These are phyloP conservation scores for Rhamnella rubrinervis DNA, from an alignment of 331 rosid species.

Conservation along the genomic window DNA sequence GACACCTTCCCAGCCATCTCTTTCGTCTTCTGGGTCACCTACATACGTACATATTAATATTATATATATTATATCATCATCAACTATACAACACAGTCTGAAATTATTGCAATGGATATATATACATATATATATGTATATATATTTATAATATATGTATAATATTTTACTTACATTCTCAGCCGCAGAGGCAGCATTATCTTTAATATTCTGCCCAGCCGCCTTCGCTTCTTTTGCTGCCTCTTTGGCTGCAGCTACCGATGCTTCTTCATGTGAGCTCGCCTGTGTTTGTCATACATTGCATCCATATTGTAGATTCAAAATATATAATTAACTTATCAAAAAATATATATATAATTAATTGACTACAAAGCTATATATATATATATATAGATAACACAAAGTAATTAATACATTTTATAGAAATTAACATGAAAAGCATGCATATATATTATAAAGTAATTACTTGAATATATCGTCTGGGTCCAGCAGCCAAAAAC, in stretches of 20 bases:
- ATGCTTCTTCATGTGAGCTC: conserved; percentile 38
- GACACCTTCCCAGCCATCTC: conserved; percentile 40
- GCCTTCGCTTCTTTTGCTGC: conserved; percentile 33
- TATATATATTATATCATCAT: neutral
- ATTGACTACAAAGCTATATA: too few species aligned
- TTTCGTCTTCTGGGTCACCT: conserved; percentile 47
- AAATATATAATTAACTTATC: neutral
- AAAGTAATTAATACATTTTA: too few species aligned
- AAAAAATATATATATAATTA: too few species aligned
- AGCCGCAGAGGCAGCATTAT: conserved; percentile 44
- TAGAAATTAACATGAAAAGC: too few species aligned
- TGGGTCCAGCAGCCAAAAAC: conserved; percentile 44
- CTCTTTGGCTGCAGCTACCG: conserved; percentile 21
- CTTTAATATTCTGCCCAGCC: conserved; percentile 39
- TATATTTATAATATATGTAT: too few species aligned
- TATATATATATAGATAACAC: too few species aligned
- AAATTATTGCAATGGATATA: too few species aligned
- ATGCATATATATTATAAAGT: too few species aligned
- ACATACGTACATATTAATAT: neutral
- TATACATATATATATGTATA: neutral
- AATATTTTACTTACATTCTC: conserved; percentile 25
- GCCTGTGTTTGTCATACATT: conserved; percentile 19
- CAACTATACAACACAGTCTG: too few species aligned
- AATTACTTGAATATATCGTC: conserved; percentile 50
- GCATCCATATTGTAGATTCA: neutral